phyloP scores from a whole-genome alignment of 768 basidiomycete genomes.

The Suillus subaureus region DNA sequence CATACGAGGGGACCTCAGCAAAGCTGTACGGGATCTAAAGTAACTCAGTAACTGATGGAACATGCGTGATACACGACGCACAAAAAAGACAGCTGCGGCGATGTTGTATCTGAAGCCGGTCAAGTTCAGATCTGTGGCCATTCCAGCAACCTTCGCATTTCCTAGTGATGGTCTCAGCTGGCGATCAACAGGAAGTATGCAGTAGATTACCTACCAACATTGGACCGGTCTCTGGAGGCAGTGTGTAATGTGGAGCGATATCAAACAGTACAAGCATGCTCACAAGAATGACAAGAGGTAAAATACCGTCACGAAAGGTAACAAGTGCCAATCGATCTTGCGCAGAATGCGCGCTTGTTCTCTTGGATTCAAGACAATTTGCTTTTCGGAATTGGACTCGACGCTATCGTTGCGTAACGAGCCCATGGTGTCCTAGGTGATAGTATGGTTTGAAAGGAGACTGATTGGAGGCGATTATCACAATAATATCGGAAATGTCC shows the following conservation, averaged over 20 bases:
- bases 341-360: conserved; percentile 35
- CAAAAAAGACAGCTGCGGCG: conserved; percentile 43
- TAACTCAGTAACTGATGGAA: conserved; percentile 3
- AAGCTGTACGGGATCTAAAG: conserved; percentile 39
- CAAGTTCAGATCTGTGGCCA: conserved; percentile 40
- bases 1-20: conserved; percentile 42
- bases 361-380: conserved; percentile 1
- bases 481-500: not conserved
- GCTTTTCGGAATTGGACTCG: not conserved
- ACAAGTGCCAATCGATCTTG: conserved; percentile 46
- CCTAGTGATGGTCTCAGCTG: conserved; percentile 22
- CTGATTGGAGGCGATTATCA: not conserved
- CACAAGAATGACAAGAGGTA: conserved; percentile 50
- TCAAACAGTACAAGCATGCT: conserved; percentile 19
- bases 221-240: conserved; percentile 43
- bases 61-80: conserved; percentile 10
- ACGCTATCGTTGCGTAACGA: not conserved
- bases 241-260: not conserved
- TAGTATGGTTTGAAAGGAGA: not conserved
- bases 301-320: conserved; percentile 46
- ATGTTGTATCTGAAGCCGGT: conserved; percentile 38
- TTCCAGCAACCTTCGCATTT: conserved; percentile 47
- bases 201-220: conserved; percentile 38
- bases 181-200: not conserved
- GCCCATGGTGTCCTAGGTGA: no score